Evolutionary conservation across 2,329 filamentous ascomycete genomes (phyloP).

Genomic region (Aspergillus sojae): DNA sequence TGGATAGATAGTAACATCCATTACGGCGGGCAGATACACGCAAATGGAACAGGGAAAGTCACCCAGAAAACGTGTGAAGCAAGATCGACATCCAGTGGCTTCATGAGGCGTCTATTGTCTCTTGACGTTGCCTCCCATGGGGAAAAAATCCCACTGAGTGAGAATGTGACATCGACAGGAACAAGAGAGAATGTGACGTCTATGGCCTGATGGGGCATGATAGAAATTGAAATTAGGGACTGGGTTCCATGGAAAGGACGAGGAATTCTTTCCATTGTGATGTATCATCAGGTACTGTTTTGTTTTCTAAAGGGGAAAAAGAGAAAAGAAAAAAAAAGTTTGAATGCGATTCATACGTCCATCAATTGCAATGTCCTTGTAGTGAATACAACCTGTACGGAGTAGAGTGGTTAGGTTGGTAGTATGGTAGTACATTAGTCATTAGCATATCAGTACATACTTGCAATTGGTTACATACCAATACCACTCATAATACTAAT

Average conservation of each 20-base stretch:
- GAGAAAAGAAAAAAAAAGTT: neutral
- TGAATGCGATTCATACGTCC: neutral
- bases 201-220: neutral
- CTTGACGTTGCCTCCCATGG: constrained; percentile 14
- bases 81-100: neutral
- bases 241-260: neutral
- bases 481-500: neutral
- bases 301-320: neutral
- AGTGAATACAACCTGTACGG: neutral
- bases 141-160: neutral
- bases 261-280: neutral
- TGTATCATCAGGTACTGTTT: neutral
- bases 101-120: constrained; percentile 7
- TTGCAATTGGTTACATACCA: neutral
- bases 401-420: neutral
- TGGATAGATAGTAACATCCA: constrained; percentile 15
- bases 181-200: constrained; percentile 1
- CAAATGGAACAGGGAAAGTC: neutral
- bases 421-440: neutral
- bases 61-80: constrained; percentile 1
- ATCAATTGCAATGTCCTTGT: neutral
- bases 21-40: neutral
- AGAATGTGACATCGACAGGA: constrained; percentile 11
- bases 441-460: neutral
- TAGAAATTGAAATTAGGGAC: neutral